Percentiles rank a stretch among this genome's conserved stretches.
These are phyloP conservation scores for Gossypium raimondii DNA, from an alignment of 345 rosid species.

Conservation along the genomic window DNA sequence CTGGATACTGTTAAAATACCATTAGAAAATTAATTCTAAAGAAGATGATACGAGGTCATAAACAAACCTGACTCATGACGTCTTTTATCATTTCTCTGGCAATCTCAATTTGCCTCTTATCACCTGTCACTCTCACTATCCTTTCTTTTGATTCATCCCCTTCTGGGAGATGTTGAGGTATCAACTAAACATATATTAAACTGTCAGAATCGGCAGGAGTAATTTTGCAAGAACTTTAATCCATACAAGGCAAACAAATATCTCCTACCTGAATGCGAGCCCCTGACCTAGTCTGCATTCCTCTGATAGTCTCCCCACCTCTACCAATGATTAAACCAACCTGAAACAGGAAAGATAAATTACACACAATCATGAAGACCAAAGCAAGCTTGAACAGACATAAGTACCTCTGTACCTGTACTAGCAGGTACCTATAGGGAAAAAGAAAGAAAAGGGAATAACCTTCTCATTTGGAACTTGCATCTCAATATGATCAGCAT, in stretches of 20 bases:
- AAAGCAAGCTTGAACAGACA: neutral
- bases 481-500: conserved; percentile 69
- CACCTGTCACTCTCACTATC: conserved; percentile 77
- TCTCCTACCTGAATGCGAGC: conserved; percentile 90
- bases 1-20: neutral
- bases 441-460: neutral
- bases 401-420: too few species aligned
- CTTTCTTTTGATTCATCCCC: conserved; percentile 91
- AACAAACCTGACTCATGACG: conserved; percentile 81
- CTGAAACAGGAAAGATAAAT: conserved; percentile 25
- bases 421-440: neutral
- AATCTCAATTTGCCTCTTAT: conserved; percentile 74
- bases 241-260: conserved; percentile 17
- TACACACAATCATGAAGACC: neutral
- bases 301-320: conserved; percentile 90
- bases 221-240: neutral
- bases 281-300: conserved; percentile 81
- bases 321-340: conserved; percentile 90
- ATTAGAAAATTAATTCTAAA: neutral
- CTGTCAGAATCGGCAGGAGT: conserved; percentile 12
- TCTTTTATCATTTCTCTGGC: conserved; percentile 80
- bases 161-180: conserved; percentile 85
- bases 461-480: conserved; percentile 96
- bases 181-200: conserved; percentile 44
- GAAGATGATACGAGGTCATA: neutral